Evolutionary conservation across 2,329 filamentous ascomycete genomes (phyloP).

Genomic region (Nannizzia gypsea): DNA sequence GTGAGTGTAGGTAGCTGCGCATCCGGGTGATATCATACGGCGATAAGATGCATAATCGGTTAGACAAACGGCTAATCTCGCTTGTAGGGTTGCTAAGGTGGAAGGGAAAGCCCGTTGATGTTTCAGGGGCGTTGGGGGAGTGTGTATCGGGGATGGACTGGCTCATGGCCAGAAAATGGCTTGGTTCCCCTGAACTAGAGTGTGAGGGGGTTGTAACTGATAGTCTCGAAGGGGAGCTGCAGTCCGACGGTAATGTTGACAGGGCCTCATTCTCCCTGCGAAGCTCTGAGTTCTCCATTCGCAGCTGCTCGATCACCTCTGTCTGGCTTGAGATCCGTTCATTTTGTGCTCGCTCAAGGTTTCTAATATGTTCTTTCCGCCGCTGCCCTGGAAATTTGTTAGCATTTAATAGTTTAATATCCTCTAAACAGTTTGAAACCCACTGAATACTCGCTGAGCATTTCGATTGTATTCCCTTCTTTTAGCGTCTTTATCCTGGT

Average conservation of each 20-base stretch:
- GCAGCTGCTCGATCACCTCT: conserved; percentile 32
- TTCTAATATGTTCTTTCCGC: conserved; percentile 36
- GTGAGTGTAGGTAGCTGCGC: conserved; percentile 24
- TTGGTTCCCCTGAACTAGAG: neutral
- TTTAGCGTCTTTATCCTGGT: conserved; percentile 17
- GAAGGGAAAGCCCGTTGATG: neutral
- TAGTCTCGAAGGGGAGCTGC: conserved; percentile 16
- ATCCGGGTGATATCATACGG: conserved; percentile 28
- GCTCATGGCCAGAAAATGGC: neutral
- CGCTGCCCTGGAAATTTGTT: conserved; percentile 25
- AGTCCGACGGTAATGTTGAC: conserved; percentile 23
- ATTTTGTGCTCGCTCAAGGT: conserved; percentile 32
- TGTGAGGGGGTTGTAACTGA: neutral
- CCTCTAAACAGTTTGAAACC: conserved; percentile 10
- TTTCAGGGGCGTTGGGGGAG: neutral
- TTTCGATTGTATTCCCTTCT: conserved; percentile 30
- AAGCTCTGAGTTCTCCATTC: conserved; percentile 31
- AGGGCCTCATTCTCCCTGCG: conserved; percentile 32
- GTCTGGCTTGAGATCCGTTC: conserved; percentile 30
- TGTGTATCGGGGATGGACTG: neutral
- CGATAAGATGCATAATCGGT: conserved; percentile 19
- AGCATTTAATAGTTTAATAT: neutral
- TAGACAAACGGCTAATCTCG: neutral
- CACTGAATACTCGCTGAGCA: conserved; percentile 37
- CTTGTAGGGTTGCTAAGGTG: neutral